Base-by-base conservation (phyloP, 2,329 filamentous ascomycete species). In the Chrysosporium queenslandicum region DNA sequence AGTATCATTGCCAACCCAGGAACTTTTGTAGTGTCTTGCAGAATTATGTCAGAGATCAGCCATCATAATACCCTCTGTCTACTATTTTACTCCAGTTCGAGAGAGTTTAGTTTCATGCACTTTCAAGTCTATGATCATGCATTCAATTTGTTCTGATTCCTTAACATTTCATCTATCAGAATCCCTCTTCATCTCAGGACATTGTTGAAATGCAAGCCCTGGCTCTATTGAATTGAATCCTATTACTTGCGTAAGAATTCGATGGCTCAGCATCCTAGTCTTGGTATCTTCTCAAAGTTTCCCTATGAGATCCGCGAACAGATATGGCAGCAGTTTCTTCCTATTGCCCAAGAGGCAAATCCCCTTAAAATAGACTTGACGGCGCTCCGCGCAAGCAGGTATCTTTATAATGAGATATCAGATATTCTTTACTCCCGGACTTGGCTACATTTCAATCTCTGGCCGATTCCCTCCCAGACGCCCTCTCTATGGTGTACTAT, bases 271-370 rank as follows among this genome's bases (percentile, higher is more conserved):
- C 32, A 34, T 34, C 32, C 32, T 34, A 12, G 32, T 14, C 36
- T 39, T 18, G 54, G 54, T 8, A 20, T 34, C 21, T 34, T 56
- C 27, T 52, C 46, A 42, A 42, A 27, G 39, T 32, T 56, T 12
- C 54, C 54, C 20, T 54, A 48, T 46, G 54, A 56, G 29, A 34
- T 56, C 16, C 54, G 54, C 2, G 37, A 51, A 37, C 46, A 42
- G 18, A 53, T 56, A 23, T 56, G 54, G 54, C 20, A 48, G 21
- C 27, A 53, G 12, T 54, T 56, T 27, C 42, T 53, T 29, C 54
- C 54, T n/a, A 39, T 29, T 25, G 4, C 11, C 18, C 20, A 18
- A n/a, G 34, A 42, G 21, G 42, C 21, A 4, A 39, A 5, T 16
- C 3, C 11, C 3, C 5, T 34, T 12, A 41, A 46, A 47, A 27